Conservation (phyloP, 2,329 filamentous ascomycete genomes). For the Paracorniculantispora psalliotae region DNA sequence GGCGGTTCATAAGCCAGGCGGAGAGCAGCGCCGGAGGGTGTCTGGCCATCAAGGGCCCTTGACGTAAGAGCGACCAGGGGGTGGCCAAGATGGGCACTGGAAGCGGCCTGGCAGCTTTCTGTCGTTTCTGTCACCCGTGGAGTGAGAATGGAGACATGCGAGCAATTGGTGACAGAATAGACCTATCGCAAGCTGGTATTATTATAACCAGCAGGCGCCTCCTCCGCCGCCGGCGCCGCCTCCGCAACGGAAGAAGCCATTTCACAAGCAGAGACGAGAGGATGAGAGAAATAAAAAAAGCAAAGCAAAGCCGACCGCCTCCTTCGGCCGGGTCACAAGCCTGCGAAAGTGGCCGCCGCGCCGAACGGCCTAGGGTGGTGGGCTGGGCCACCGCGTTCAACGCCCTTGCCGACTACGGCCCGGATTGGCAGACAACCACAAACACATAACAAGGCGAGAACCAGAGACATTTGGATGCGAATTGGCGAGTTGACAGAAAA, state of each 20-base stretch:
- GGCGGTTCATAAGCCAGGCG: conserved; percentile 4
- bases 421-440: neutral
- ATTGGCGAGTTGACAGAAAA: neutral
- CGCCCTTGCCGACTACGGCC: conserved; percentile 8
- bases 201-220: neutral
- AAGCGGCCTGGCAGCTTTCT: neutral
- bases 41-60: conserved; percentile 1
- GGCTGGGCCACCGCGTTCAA: neutral
- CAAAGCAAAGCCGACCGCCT: neutral
- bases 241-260: neutral
- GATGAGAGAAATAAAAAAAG: neutral
- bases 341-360: neutral
- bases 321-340: neutral
- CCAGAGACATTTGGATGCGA: neutral
- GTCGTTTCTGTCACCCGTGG: neutral
- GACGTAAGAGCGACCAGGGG: neutral
- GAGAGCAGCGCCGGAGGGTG: conserved; percentile 4
- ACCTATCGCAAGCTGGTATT: neutral
- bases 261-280: neutral
- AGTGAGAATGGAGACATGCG: neutral
- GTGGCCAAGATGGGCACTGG: neutral
- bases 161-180: neutral
- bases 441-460: neutral
- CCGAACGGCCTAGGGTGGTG: neutral
- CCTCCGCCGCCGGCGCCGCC: neutral